These are phyloP conservation scores for Candida sakaeoensis DNA, from an alignment of 805 yeast species.

Conservation along the genomic window DNA sequence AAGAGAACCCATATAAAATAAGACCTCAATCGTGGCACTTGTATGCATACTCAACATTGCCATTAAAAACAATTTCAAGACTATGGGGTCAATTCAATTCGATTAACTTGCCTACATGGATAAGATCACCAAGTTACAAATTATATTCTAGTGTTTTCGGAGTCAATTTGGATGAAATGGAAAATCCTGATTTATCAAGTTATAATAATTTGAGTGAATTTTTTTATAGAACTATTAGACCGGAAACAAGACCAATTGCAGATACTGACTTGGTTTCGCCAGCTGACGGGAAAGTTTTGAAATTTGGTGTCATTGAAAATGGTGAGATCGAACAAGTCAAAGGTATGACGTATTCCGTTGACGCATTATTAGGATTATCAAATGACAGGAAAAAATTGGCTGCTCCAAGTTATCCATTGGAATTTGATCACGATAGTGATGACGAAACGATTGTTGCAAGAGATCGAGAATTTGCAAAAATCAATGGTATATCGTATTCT, in stretches of 20 bases:
- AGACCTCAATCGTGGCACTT: constrained; percentile 84
- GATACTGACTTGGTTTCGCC: constrained; percentile 75
- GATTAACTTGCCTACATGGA: constrained; percentile 80
- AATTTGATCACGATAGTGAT: constrained; percentile 39
- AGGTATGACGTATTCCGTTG: constrained; percentile 90
- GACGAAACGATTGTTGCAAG: constrained; percentile 45
- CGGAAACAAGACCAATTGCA: constrained; percentile 75
- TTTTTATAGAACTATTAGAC: constrained; percentile 76
- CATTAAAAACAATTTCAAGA: constrained; percentile 85
- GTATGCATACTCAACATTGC: constrained; percentile 84
- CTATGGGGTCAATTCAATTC: constrained; percentile 92
- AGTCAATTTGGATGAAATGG: constrained; percentile 85
- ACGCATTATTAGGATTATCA: constrained; percentile 75
- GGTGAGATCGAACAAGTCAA: constrained; percentile 96
- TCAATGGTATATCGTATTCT: constrained; percentile 70
- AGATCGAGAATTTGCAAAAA: constrained; percentile 71
- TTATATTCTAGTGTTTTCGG: constrained; percentile 80
- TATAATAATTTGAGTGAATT: constrained; percentile 85
- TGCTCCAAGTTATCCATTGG: constrained; percentile 50
- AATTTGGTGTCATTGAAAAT: constrained; percentile 72
- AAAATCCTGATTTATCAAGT: constrained; percentile 69
- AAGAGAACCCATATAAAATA: constrained; percentile 39
- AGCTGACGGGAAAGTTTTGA: constrained; percentile 87
- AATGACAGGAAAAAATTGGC: constrained; percentile 42
- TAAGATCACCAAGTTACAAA: constrained; percentile 76